Conservation (phyloP, 768 basidiomycete species). For the Mrakia gelida region DNA sequence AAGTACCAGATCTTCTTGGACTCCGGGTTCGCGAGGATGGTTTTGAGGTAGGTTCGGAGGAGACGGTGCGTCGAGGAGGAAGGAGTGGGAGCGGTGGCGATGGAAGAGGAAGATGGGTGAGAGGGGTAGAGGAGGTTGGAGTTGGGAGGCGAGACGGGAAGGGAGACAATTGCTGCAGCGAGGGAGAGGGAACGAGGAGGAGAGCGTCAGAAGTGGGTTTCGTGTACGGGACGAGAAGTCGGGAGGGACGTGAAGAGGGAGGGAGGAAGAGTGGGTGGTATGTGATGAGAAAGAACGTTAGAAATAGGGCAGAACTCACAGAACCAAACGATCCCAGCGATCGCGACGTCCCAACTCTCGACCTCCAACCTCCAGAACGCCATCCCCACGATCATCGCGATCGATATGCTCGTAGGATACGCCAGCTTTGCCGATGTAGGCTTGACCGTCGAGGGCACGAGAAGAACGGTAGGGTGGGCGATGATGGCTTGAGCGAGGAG, state of each 20-base stretch:
- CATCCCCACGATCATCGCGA: not conserved
- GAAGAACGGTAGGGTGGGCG: slow-evolving; percentile 3
- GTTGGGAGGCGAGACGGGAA: slow-evolving; percentile 1
- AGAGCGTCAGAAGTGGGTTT: not conserved
- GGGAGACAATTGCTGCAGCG: slow-evolving; percentile 4
- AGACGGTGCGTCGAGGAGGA: slow-evolving; percentile 22
- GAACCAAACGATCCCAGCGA: slow-evolving; percentile 16
- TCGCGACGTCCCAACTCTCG: not conserved
- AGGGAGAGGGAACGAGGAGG: not conserved
- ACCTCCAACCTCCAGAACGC: not conserved
- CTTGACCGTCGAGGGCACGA: not conserved
- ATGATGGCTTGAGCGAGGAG: slow-evolving; percentile 10
- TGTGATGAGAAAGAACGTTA: too few relatives aligned
- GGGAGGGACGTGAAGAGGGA: too few relatives aligned
- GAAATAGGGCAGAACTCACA: not conserved
- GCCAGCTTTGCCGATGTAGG: not conserved
- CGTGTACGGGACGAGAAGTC: too few relatives aligned
- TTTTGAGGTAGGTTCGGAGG: slow-evolving; percentile 64
- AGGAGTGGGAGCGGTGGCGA: not conserved
- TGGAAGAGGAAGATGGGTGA: not conserved
- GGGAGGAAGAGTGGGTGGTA: not conserved
- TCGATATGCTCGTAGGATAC: not conserved
- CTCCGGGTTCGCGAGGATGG: slow-evolving; percentile 84
- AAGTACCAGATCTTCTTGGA: slow-evolving; percentile 97
- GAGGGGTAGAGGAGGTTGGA: slow-evolving; percentile 2